These are phyloP conservation scores for Globisporangium okanoganense DNA, from an alignment of 352 stramenopile genomes.

Conservation along the genomic window DNA sequence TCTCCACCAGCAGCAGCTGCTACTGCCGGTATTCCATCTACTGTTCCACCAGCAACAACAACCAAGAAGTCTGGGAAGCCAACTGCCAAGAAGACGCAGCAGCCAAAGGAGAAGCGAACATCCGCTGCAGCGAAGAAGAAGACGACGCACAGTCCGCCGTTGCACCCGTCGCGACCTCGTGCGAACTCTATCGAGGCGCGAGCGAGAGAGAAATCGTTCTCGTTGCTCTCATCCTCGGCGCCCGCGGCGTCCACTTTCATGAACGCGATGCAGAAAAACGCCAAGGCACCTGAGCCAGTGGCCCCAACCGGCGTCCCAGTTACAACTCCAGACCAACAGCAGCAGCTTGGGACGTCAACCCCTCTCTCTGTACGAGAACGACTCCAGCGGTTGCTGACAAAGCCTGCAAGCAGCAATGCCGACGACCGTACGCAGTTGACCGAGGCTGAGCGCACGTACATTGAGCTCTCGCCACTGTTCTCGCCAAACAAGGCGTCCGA, in stretches of 20 bases:
- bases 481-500: slow-evolving; percentile 40
- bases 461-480: slow-evolving; percentile 60
- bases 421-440: slow-evolving; percentile 22
- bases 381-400: slow-evolving; percentile 20
- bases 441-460: slow-evolving; percentile 41
- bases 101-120: slow-evolving; percentile 7
- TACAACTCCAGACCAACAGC: not conserved
- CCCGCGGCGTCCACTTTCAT: slow-evolving; percentile 9
- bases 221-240: slow-evolving; percentile 7
- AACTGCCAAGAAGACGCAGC: slow-evolving; percentile 15
- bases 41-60: not conserved
- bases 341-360: not conserved
- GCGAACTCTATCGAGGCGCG: not conserved
- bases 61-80: slow-evolving; percentile 1
- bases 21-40: slow-evolving; percentile 12
- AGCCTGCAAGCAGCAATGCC: not conserved
- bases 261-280: slow-evolving; percentile 38
- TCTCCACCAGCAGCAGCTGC: slow-evolving; percentile 20
- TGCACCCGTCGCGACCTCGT: slow-evolving; percentile 15
- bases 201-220: slow-evolving; percentile 17
- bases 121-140: slow-evolving; percentile 17
- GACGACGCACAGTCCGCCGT: slow-evolving; percentile 17
- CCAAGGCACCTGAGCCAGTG: not conserved
- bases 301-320: not conserved
- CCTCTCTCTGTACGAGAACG: slow-evolving; percentile 17